Conservation (phyloP, 257 asterid species). For the Rhazya stricta region DNA sequence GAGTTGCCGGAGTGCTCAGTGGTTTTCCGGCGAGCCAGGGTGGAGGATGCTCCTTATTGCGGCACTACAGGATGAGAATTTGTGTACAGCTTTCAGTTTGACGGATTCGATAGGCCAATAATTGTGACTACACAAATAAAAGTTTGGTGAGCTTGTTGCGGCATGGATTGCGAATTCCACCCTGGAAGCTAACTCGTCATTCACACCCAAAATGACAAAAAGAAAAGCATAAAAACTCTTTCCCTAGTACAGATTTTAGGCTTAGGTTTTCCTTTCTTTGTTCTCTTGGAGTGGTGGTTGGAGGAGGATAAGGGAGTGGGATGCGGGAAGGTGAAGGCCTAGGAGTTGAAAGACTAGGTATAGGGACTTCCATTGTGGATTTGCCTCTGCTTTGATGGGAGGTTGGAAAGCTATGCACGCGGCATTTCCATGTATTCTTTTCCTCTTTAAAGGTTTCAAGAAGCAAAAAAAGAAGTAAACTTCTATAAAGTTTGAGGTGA, state of each 20-base stretch:
- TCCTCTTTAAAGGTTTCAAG: not conserved
- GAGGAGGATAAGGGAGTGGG: too few species aligned
- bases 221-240: not conserved
- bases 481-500: too few species aligned
- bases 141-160: not conserved
- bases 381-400: not conserved
- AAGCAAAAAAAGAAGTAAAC: not conserved
- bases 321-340: too few species aligned
- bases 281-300: not conserved
- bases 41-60: conserved; percentile 39
- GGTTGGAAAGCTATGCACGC: not conserved
- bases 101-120: not conserved
- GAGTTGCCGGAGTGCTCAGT: conserved; percentile 69
- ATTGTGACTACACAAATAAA: conserved; percentile 4
- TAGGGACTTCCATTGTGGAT: not conserved
- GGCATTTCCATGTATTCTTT: not conserved
- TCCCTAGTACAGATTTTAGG: not conserved
- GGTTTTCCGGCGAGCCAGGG: conserved; percentile 48
- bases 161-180: not conserved
- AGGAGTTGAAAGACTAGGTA: not conserved
- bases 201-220: not conserved
- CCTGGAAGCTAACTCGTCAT: not conserved
- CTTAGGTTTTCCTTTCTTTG: not conserved
- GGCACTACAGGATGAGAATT: conserved; percentile 35
- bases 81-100: conserved; percentile 11